Base-by-base conservation (phyloP, 441 rosid genomes). In the Adansonia madagascariensis region DNA sequence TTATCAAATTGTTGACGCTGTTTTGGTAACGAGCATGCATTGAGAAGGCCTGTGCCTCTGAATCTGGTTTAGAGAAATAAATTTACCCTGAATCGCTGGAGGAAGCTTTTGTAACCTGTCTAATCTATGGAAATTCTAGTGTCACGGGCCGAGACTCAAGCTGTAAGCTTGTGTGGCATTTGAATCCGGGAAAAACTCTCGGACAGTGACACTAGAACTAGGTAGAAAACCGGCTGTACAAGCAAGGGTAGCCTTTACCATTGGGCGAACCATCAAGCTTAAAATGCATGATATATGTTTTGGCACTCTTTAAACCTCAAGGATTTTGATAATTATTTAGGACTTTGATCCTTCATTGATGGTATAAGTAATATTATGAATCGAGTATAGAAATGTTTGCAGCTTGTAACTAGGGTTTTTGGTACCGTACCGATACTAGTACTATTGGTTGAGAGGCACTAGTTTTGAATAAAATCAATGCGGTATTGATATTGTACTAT, bases 311-410 rank as follows among this genome's bases (percentile, higher is more conserved):
- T 17, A n/a, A n/a, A 18, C 50, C 49, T 17, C 63, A 1, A 6
- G 35, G 63, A 72, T 55, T 55, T 55, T 72, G 75, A 72, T 35
- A 52, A 5, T 72, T 35, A 55, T 71, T 71, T 0, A 31, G 47
- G 41, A 2, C 15, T 17, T 1, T 62, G 41, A 55, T 55, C 50
- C 75, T 55, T 72, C 49, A 71, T 52, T 31, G 27, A 46, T 46
- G 53, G 10, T 43, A 9, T 44, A 8, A 43, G 41, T 6, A 24
- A 60, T 31, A 63, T 35, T 66, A 70, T 43, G 24, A 17, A 18
- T 44, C 12, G 31, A 22, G 18, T 3, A 20, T 11, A 68, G 17
- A 3, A 44, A 12, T 47, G 71, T 6, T 67, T 67, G 8, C 11
- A n/a, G 43, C 31, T 44, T 67, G 35, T 68, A n/a, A 20, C 18